phyloP scores from a whole-genome alignment of 2,329 filamentous ascomycete genomes.

The Raffaelea arxii region DNA sequence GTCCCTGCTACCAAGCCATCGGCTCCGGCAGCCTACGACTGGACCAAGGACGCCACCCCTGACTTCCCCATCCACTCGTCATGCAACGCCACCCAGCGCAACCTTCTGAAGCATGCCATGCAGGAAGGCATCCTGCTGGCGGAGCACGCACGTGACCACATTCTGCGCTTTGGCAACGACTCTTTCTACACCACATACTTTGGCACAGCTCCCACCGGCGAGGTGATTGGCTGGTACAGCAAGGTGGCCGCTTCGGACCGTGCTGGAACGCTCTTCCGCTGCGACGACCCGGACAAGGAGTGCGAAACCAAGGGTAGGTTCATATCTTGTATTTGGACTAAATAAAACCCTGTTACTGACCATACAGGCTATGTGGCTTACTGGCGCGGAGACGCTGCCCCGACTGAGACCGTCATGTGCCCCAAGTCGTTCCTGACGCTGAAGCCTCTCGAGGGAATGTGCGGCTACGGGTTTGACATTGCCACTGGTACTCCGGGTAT shows the following conservation, averaged over 20 bases:
- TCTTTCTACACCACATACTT: conserved; percentile 61
- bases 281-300: conserved; percentile 59
- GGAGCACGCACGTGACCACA: conserved; percentile 52
- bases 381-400: conserved; percentile 56
- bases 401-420: conserved; percentile 61
- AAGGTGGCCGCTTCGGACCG: conserved; percentile 50
- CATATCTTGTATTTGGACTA: too few relatives aligned
- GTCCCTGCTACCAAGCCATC: background rate
- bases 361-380: conserved; percentile 53
- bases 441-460: conserved; percentile 47
- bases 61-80: conserved; percentile 48
- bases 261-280: conserved; percentile 50
- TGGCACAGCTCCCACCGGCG: conserved; percentile 45
- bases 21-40: conserved; percentile 4
- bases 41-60: conserved; percentile 13
- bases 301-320: conserved; percentile 30
- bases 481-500: conserved; percentile 44
- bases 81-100: conserved; percentile 53
- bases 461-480: conserved; percentile 53
- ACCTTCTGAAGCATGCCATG: conserved; percentile 46
- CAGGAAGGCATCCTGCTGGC: conserved; percentile 49
- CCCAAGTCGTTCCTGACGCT: conserved; percentile 49
- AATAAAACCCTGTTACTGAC: background rate
- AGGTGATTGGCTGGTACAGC: conserved; percentile 53
- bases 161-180: conserved; percentile 44